phyloP scores from a whole-genome alignment of 768 basidiomycete genomes.

The Gautieria morchelliformis region DNA sequence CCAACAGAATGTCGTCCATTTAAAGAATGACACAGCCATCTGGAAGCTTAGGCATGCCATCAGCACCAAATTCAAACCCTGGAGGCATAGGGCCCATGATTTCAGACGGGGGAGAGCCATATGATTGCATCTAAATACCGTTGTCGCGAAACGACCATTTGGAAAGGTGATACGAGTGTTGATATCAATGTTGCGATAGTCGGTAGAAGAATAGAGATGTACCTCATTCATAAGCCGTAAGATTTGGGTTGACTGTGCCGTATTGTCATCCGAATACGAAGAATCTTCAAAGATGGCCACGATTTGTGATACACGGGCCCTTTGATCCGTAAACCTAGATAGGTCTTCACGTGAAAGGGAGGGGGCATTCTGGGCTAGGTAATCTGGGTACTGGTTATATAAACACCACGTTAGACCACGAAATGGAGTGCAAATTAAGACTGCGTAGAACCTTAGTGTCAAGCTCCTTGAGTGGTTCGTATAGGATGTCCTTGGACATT shows the following conservation, averaged over 20 bases:
- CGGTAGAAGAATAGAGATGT: constrained; percentile 4
- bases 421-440: not conserved
- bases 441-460: constrained; percentile 42
- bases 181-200: not conserved
- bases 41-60: constrained; percentile 43
- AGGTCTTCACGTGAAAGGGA: constrained; percentile 50
- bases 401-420: not conserved
- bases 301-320: constrained; percentile 44
- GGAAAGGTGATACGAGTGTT: not conserved
- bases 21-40: constrained; percentile 24
- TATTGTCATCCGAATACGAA: constrained; percentile 46
- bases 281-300: constrained; percentile 57
- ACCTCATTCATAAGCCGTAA: constrained; percentile 74
- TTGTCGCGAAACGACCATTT: not conserved
- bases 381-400: constrained; percentile 57
- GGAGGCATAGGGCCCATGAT: constrained; percentile 79
- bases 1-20: not conserved
- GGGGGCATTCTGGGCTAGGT: constrained; percentile 47
- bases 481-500: constrained; percentile 75
- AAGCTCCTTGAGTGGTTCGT: constrained; percentile 80
- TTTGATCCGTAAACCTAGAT: constrained; percentile 56
- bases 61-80: constrained; percentile 46
- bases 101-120: constrained; percentile 70
- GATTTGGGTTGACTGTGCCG: constrained; percentile 35
- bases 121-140: constrained; percentile 55